Evolutionary conservation across 2,329 filamentous ascomycete genomes (phyloP).

Genomic region (Rutstroemia sp.): DNA sequence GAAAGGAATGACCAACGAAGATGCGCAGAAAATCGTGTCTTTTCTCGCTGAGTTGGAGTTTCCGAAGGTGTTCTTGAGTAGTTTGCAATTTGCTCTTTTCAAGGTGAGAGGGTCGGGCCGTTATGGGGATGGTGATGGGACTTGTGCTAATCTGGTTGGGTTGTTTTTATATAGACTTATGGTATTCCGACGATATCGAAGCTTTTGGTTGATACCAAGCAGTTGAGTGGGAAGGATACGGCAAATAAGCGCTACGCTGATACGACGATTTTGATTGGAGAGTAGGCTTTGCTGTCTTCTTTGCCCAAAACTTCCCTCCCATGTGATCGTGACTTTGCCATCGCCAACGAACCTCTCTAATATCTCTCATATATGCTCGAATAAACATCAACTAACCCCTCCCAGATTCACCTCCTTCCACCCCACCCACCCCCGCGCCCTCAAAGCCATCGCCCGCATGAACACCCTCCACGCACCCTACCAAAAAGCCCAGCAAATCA

Average conservation of each 20-base stretch:
- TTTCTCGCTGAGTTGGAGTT: slow-evolving; percentile 45
- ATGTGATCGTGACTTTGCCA: no score
- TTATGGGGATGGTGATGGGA: neutral
- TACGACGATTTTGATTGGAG: slow-evolving; percentile 19
- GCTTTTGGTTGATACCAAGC: slow-evolving; percentile 41
- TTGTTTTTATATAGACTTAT: slow-evolving; percentile 36
- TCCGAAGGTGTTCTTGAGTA: slow-evolving; percentile 41
- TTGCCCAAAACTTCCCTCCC: neutral
- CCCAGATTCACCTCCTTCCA: slow-evolving; percentile 15
- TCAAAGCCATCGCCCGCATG: slow-evolving; percentile 52
- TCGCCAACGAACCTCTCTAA: no score
- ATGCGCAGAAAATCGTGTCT: slow-evolving; percentile 43
- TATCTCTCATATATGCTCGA: neutral
- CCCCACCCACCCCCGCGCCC: slow-evolving; percentile 31
- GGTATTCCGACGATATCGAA: slow-evolving; percentile 47
- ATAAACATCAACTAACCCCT: neutral
- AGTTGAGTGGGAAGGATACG: slow-evolving; percentile 39
- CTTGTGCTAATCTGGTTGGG: neutral
- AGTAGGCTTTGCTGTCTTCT: neutral
- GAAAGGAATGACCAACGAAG: slow-evolving; percentile 44
- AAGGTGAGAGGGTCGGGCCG: slow-evolving; percentile 32
- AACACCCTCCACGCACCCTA: slow-evolving; percentile 56
- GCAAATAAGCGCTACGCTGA: slow-evolving; percentile 36
- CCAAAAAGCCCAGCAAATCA: slow-evolving; percentile 49
- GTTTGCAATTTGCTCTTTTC: slow-evolving; percentile 52